Evolutionary conservation across 1,284 basidiomycete species (phyloP), one percentile per base, ranked within the genome.

Genomic region (Ustilago bromivora): DNA sequence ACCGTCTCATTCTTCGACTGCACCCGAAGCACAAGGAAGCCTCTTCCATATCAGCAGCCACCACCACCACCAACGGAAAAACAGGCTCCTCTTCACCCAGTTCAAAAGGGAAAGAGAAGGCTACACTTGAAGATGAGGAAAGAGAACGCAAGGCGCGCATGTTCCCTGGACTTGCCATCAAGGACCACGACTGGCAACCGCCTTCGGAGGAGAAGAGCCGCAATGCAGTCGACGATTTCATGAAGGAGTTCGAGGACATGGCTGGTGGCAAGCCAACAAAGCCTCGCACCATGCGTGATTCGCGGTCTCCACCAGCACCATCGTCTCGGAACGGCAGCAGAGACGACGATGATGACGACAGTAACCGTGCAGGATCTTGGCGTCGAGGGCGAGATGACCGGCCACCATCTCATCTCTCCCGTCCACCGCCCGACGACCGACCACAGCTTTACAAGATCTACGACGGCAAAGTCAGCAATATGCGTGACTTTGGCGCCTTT

Each of bases 401-500:
- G 10, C 77, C 77, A 31, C 75, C 75, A 51, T 58, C 58, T 8
- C 75, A 73, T 51, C 66, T 77, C 40, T 61, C 64, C 2, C 66
- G 62, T 9, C 55, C 56, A 34, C 57, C 66, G 15, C 66, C 73
- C 17, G 83, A 99, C 85, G 94, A 96, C 47, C 89, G 89, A 59
- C 95, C 97, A 0, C 88, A 98, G 2, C 86, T 98, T 46, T 98
- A 92, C 91, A 98, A 98, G 89, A 95, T 98, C 54, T 99, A 99
- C 87, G 89, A 91, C 68, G 96, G 95, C 8, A 92, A 91, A 66
- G 92, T 99, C 31, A 90, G 92, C 6, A 91, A 92, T 19, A 84
- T 98, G 83, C 95, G 94, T 86, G 96, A 99, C 78, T 99, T 98
- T 86, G 96, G 96, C 61, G 95, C 94, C 0, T 99, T 99, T 84